phyloP scores from a whole-genome alignment of 495 filamentous ascomycete genomes.

The Penicillium bialowiezense region DNA sequence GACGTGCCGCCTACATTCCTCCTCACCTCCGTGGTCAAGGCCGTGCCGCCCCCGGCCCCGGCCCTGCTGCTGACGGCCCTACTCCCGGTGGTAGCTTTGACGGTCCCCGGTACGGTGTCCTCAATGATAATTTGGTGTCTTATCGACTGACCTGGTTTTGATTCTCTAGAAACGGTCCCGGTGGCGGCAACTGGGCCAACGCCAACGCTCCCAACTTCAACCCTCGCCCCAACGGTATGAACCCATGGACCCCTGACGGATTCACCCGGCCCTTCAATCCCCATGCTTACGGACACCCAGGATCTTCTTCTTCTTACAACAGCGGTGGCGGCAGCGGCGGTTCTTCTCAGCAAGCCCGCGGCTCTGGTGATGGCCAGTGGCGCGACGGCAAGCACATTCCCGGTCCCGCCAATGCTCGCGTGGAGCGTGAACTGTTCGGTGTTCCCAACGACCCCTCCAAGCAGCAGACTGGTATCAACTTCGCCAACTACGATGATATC shows the following conservation, averaged over 20 bases:
- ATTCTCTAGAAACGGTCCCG: slow-evolving; percentile 37
- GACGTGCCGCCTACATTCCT: slow-evolving; percentile 87
- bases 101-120: slow-evolving; percentile 37
- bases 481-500: slow-evolving; percentile 99
- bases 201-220: slow-evolving; percentile 65
- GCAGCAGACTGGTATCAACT: slow-evolving; percentile 97
- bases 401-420: slow-evolving; percentile 78
- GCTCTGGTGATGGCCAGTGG: slow-evolving; percentile 94
- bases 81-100: slow-evolving; percentile 30
- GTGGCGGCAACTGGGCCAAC: slow-evolving; percentile 69
- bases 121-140: too few species aligned
- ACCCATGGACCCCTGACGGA: slow-evolving; percentile 37
- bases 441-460: slow-evolving; percentile 89
- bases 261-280: slow-evolving; percentile 55
- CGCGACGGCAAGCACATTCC: slow-evolving; percentile 93
- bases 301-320: slow-evolving; percentile 47
- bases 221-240: slow-evolving; percentile 53
- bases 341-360: slow-evolving; percentile 51
- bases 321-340: slow-evolving; percentile 50
- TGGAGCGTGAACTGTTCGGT: slow-evolving; percentile 96
- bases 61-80: slow-evolving; percentile 35
- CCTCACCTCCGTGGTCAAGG: slow-evolving; percentile 75
- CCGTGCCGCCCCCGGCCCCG: slow-evolving; percentile 32
- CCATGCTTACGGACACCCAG: slow-evolving; percentile 65
- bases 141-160: too few species aligned